Conservation (phyloP, 164 flowering plant genomes). For the Buxus sempervirens region DNA sequence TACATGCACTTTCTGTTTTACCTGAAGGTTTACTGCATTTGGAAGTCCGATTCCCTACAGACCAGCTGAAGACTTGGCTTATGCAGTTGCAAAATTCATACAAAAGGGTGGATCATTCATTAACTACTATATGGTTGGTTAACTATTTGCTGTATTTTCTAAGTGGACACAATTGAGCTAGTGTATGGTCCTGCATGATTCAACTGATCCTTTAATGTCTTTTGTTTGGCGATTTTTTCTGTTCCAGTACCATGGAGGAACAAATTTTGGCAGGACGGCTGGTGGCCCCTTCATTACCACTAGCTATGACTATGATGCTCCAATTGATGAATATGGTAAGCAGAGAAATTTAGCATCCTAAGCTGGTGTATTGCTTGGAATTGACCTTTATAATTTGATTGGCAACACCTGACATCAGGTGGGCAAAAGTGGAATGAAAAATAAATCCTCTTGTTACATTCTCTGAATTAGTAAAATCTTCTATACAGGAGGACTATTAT, state of each 20-base stretch:
- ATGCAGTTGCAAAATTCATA: slow-evolving; percentile 87
- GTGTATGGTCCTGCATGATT: neutral
- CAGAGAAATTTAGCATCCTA: neutral
- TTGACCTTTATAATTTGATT: neutral
- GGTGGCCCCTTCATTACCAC: slow-evolving; percentile 99
- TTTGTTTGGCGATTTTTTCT: too few species aligned
- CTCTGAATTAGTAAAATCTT: too few species aligned
- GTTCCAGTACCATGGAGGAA: slow-evolving; percentile 95
- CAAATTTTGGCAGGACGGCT: slow-evolving; percentile 96
- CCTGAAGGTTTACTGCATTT: slow-evolving; percentile 80
- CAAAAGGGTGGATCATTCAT: slow-evolving; percentile 93
- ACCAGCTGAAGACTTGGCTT: slow-evolving; percentile 94
- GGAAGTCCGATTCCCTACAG: slow-evolving; percentile 90
- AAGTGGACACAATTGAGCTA: neutral
- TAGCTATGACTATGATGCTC: slow-evolving; percentile 99
- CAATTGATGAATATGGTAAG: slow-evolving; percentile 96
- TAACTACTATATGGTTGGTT: slow-evolving; percentile 89
- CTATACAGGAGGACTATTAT: too few species aligned
- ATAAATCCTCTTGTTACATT: too few species aligned
- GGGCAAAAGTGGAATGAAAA: too few species aligned
- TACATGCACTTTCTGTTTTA: neutral
- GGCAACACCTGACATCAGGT: too few species aligned
- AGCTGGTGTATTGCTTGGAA: neutral
- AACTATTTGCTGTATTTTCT: neutral
- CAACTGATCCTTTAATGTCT: slow-evolving; percentile 1